Evolutionary conservation across 495 filamentous ascomycete genomes (phyloP), one percentile per base, ranked within the genome.

Genomic region (Aspergillus incahuasiensis): DNA sequence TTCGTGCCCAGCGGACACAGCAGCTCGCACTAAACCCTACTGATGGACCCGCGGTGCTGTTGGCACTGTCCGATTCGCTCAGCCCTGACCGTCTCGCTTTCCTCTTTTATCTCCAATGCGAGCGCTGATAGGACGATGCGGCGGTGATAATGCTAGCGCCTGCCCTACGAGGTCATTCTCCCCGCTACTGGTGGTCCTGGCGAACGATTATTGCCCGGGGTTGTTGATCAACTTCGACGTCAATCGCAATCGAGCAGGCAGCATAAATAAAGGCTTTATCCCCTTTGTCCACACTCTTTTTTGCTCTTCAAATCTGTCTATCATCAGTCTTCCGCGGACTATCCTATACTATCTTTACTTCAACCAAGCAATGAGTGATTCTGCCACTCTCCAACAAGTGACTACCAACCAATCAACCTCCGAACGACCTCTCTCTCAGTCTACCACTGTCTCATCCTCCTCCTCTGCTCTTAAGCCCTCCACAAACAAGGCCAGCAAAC

Each of bases 351-450:
- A 48, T 53, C 18, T 16, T 44, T 55, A 25, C 21, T 30, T 42
- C 42, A 47, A 52, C 25, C 39, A 24, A 22, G 7, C 19, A 47
- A 47, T 25, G 24, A 57, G 25, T 38, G 34, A n/a, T 35, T 34
- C 35, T 19, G 21, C 24, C 38, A 44, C 39, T 30, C 39, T 4
- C 19, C 44, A 12, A 28, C 54, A 19, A 48, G 4, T 19, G 1
- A 40, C 61, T 52, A 57, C 59, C 21, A 15, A 22, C 56, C 58
- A 59, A 43, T 58, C 61, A 44, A 58, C 55, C 54, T 59, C 59
- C 3, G 53, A 59, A 49, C 55, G 62, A 49, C 59, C 62, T 51
- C 32, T 65, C 35, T 68, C 65, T 22, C 65, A 65, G 48, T 63
- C 60, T 16, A 62, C 65, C 13, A 32, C 67, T 24, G 59, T 51